Evolutionary conservation across 306 rosid species (phyloP), one percentile per base, ranked within the genome.

Genomic region (Erythrophleum fordii): DNA sequence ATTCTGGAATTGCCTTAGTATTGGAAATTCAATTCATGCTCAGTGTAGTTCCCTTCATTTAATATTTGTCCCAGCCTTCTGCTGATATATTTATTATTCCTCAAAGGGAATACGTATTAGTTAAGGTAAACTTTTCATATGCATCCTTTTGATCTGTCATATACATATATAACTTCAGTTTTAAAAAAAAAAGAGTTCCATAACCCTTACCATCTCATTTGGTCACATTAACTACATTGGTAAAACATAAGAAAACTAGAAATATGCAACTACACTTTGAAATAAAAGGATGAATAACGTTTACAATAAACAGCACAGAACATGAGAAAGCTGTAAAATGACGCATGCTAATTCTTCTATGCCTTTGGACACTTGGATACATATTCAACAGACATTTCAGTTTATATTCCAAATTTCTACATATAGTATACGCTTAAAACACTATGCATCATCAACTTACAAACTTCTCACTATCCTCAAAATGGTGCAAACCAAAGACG

Each of bases 391-490:
- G 49, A 10, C 29, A 66, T n/a, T 29, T 35, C 20, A 37, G 48
- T 37, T 6, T 5, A 60, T 1, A 59, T 5, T 58, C 18, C 66
- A 5, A 22, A 28, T 28, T 11, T 60, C 66, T 28, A 11, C 37
- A 60, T 26, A 60, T 60, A 60, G 5, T 13, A 26, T 26, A 11
- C 4, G 52, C n/a, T 13, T 46, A 14, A 46, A 45, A 22, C 25
- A 65, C 45, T 65, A 18, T 18, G 46, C 48, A 39, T 44, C 71
- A 65, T 18, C 71, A 65, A 65, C 71, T 65, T 65, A 58, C 17
- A 56, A 22, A 65, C 46, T 35, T 65, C 18, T 35, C 11, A 37
- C 49, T 1, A 37, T 34, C 14, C 42, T 37, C 48, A 65, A 65
- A 37, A 35, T 39, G 8, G 14, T 34, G 22, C 25, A 64, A 18